Evolutionary conservation across 768 basidiomycete genomes (phyloP), one percentile per base, ranked within the genome.

Genomic region (Coprinopsis sp.): DNA sequence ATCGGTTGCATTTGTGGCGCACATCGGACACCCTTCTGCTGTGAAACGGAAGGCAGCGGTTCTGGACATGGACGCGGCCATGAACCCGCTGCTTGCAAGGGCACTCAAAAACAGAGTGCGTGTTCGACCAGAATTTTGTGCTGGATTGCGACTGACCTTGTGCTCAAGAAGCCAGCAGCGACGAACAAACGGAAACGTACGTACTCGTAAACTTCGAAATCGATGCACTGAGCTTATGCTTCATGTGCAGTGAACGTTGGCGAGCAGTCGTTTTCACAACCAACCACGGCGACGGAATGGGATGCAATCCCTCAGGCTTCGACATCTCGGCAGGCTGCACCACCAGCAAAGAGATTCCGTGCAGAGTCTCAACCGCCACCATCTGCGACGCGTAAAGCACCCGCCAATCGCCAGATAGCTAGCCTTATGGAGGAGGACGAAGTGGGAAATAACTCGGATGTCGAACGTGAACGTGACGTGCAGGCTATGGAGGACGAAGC

Each of bases 401-500:
- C 19, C 19, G 38, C 23, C 13, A 18, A 44, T 18, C 43, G 31
- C 24, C n/a, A 14, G 18, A 29, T 42, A 30, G 16, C 12, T 4
- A n/a, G 24, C 14, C 24, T 49, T 14, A 31, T 16, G 3, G 47
- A 49, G 18, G 40, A 42, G n/a, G 47, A 33, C 10, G 27, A 24
- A 11, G 47, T 31, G 10, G 39, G 6, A 11, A 21, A 31, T 12
- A 14, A 31, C 33, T 42, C 39, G 7, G 77, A 80, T 69, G 69
- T 70, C 1, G 75, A 77, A 31, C 66, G 83, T 3, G 84, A 88
- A 48, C 73, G 79, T 43, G 84, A 84, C 48, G 72, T 86, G n/a
- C 76, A 79, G 13, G 77, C 72, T 28, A 87, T 87, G 84, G 76
- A 85, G 42, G 76, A 80, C 27, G 85, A 89, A 63, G 73, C 79